Evolutionary conservation across 192 early-diverging fungal species (phyloP).

Genomic region (Coemansia sp.): DNA sequence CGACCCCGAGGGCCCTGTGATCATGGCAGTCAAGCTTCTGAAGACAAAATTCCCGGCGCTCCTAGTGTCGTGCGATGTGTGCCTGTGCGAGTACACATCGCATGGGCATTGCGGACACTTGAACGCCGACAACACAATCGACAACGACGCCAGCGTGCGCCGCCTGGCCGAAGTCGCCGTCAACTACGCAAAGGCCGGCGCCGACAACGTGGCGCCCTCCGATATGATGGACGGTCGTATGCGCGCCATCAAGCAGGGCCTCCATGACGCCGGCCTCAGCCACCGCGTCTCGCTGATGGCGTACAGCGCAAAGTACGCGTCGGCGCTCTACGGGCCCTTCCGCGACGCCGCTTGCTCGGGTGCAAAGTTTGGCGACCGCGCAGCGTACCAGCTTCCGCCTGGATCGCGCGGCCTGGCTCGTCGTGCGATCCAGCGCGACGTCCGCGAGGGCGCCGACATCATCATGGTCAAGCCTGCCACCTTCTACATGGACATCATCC

Average conservation of each 20-base stretch:
- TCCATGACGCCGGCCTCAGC: conserved; percentile 71
- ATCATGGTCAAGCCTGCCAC: conserved; percentile 97
- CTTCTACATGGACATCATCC: conserved; percentile 93
- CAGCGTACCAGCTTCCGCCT: conserved; percentile 92
- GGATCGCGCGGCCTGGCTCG: conserved; percentile 86
- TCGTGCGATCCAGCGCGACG: conserved; percentile 84
- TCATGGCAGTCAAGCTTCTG: conserved; percentile 78
- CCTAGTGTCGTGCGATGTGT: conserved; percentile 91
- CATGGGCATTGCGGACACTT: conserved; percentile 96
- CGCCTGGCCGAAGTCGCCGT: conserved; percentile 83
- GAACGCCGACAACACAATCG: conserved; percentile 74
- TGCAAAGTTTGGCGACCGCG: conserved; percentile 87
- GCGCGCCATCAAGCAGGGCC: conserved; percentile 82
- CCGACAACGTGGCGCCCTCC: conserved; percentile 87
- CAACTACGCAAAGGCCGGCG: conserved; percentile 87
- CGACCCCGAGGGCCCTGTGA: conserved; percentile 78
- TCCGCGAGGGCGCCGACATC: conserved; percentile 92
- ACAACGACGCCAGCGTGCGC: conserved; percentile 76
- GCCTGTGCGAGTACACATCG: conserved; percentile 92
- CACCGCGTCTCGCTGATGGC: conserved; percentile 86
- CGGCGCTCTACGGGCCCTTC: conserved; percentile 96
- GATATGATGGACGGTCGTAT: conserved; percentile 99
- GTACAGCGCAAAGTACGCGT: conserved; percentile 98
- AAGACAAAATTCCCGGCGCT: conserved; percentile 74
- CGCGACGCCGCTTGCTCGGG: conserved; percentile 93